Base-by-base conservation (phyloP, 164 flowering plant genomes). In the Sedum album region DNA sequence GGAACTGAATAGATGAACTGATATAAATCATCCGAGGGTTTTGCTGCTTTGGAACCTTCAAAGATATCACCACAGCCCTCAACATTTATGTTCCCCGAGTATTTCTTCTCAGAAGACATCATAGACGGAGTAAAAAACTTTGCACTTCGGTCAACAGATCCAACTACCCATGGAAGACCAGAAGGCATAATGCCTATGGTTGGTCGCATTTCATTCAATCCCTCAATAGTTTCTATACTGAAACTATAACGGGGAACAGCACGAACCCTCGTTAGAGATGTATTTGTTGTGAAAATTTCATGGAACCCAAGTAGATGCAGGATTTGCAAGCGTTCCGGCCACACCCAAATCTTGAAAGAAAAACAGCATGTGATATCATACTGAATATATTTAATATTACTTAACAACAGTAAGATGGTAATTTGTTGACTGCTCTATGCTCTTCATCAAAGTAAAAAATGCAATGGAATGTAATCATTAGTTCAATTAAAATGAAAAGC, bases 151-250 rank as follows among this genome's bases (percentile, higher is more conserved):
- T 76, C 68, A 21, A 39, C 21, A 44, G 79, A 73, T 67, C 71
- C 85, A 44, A 64, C 65, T 21, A 77, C 72, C 91, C 93, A 86
- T 65, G 98, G 95, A 76, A 87, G 95, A 73, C 98, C 98, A 69
- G 98, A 88, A 31, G 96, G 93, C 89, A 93, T 81, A 68, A 93
- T 84, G 67, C 96, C 98, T 30, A 93, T 88, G 44, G 98, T 93
- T 60, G 96, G 93, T 28, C 78, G 79, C 65, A 79, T 73, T 31
- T 41, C 46, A 72, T 93, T 90, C 60, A 91, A 70, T 46, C 79
- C 84, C 79, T 86, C 82, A 6, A 91, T 76, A 65, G 94, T 90
- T 30, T 86, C 80, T 20, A 82, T 67, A 75, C 82, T 83, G 71
- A 90, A 87, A 78, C 96, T 92, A 72, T 87, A 85, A 66, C 87